These are phyloP conservation scores for Irpex sp. DNA, from an alignment of 1,284 basidiomycete species.

Conservation along the genomic window DNA sequence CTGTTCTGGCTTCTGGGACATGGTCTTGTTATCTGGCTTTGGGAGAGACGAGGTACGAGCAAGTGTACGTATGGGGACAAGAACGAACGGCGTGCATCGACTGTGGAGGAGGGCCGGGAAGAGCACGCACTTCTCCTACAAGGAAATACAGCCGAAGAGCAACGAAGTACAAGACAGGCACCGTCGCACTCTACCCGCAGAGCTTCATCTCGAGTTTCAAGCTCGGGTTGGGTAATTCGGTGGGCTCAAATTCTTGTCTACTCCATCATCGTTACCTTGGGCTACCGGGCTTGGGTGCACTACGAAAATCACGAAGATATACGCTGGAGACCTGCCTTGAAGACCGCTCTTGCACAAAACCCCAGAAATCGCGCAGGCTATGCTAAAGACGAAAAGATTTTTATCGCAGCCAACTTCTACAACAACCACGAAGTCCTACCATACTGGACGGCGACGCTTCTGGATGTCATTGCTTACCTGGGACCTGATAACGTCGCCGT, in stretches of 20 bases:
- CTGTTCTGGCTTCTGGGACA: constrained; percentile 15
- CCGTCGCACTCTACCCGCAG: background rate
- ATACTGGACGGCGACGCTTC: constrained; percentile 36
- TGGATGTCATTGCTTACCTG: constrained; percentile 36
- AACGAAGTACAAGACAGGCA: background rate
- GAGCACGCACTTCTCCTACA: constrained; percentile 18
- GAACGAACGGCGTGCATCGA: background rate
- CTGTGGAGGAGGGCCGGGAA: background rate
- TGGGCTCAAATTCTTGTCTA: constrained; percentile 16
- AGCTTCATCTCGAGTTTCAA: background rate
- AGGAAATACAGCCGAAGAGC: constrained; percentile 5
- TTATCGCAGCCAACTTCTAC: constrained; percentile 38
- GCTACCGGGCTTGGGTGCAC: constrained; percentile 17
- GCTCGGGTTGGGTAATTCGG: constrained; percentile 9
- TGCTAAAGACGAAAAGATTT: constrained; percentile 28
- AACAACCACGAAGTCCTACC: constrained; percentile 36
- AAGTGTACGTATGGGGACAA: background rate
- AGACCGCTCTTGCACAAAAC: constrained; percentile 17
- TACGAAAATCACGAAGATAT: constrained; percentile 28
- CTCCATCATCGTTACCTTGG: constrained; percentile 15
- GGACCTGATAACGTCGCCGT: constrained; percentile 49
- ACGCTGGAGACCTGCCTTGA: constrained; percentile 23
- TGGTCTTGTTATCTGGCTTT: background rate
- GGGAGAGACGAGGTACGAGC: background rate
- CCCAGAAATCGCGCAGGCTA: constrained; percentile 22